Evolutionary conservation across 2,329 filamentous ascomycete species (phyloP).

Genomic region (Aspergillus sp.): DNA sequence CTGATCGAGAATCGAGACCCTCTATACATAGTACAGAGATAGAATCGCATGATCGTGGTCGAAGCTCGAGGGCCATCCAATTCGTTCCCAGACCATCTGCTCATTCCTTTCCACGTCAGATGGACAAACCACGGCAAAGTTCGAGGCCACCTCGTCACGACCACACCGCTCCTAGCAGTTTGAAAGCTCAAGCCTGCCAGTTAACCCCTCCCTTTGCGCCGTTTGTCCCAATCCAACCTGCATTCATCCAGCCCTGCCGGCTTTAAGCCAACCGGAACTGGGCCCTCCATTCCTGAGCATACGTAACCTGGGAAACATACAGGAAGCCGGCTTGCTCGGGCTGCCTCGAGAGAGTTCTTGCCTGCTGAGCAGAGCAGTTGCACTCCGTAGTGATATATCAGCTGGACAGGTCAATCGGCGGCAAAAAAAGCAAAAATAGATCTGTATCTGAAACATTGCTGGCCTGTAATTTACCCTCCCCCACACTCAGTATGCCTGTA

Average conservation of each 20-base stretch:
- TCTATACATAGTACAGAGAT: slow-evolving; percentile 9
- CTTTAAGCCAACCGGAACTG: slow-evolving; percentile 3
- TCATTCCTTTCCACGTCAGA: slow-evolving; percentile 5
- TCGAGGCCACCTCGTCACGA: slow-evolving; percentile 5
- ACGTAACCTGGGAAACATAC: neutral
- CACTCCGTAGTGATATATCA: slow-evolving; percentile 14
- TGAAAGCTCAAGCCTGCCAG: slow-evolving; percentile 5
- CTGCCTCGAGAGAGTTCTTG: neutral
- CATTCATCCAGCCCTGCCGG: slow-evolving; percentile 14
- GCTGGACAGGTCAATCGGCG: slow-evolving; percentile 22
- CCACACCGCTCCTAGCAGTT: slow-evolving; percentile 17
- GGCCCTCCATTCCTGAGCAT: neutral
- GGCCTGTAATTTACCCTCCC: neutral
- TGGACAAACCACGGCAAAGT: slow-evolving; percentile 5
- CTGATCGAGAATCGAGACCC: slow-evolving; percentile 4
- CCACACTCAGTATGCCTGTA: neutral
- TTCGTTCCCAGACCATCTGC: neutral
- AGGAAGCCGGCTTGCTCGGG: neutral
- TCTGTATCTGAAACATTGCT: neutral
- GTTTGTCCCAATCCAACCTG: slow-evolving; percentile 10
- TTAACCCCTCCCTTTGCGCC: slow-evolving; percentile 3
- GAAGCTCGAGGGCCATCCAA: neutral
- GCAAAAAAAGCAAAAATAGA: slow-evolving; percentile 7
- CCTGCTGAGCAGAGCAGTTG: neutral
- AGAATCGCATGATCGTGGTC: neutral